Base-by-base conservation (phyloP, 352 stramenopile species). In the Aphanomyces cochlioides region DNA sequence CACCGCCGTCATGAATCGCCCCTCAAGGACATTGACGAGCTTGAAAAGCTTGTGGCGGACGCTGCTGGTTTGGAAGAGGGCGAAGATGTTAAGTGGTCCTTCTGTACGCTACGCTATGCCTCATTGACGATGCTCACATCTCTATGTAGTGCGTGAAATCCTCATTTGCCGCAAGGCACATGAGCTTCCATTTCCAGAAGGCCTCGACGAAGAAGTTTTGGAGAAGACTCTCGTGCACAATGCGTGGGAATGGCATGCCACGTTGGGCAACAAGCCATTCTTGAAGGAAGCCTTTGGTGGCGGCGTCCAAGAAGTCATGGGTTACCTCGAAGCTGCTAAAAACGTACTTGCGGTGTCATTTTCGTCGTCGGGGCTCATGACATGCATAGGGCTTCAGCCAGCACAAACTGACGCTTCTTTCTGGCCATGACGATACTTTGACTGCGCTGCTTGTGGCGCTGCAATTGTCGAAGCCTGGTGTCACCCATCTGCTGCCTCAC, bases 371-470 rank as follows among this genome's bases (percentile, higher is more conserved):
- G 2, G 28, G 28, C 28, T 67, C 1, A 67, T 57, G 47, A 36
- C 7, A 17, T 45, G 40, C 48, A 70, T 45, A 48, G 45, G 38
- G 39, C 64, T 28, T 28, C 5, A 70, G 64, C 65, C 69, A 58
- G 7, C 79, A 86, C 78, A 90, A 85, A 63, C 47, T 94, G 43
- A 89, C 86, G 57, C 73, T 94, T 0, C 89, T 91, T 73, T 94
- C 86, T 1, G 83, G 77, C 0, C 86, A 94, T 72, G 84, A 94
- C 75, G 90, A 94, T 74, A 91, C 86, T 56, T 75, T 94, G n/a
- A 82, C 90, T 38, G 84, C 82, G 50, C 72, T 92, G 13, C 75
- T 88, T 36, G 79, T 80, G 38, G 86, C 86, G 68, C 73, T 94
- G 60, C 73, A 90, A 71, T 66, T 94, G 38, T 72, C 86, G 43